Percentiles rank a stretch among this genome's conserved stretches.
phyloP scores from a whole-genome alignment of 176 grass and related monocot genomes.

The Aegilops tauschii region DNA sequence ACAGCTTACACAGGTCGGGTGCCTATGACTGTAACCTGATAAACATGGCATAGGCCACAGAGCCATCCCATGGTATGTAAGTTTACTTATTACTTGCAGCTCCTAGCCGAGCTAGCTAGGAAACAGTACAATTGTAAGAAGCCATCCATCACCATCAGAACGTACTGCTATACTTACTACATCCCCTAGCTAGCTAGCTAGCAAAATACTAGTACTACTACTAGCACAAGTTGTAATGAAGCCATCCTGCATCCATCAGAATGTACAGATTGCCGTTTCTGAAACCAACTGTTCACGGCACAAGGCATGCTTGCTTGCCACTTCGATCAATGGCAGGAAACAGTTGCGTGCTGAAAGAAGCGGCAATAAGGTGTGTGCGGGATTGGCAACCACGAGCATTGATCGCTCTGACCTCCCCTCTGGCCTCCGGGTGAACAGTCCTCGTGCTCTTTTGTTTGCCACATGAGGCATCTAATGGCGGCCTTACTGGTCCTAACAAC shows the following conservation, averaged over 20 bases:
- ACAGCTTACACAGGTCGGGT: background rate
- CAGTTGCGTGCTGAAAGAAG: background rate
- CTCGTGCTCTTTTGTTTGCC: conserved; percentile 6
- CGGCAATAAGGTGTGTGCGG: background rate
- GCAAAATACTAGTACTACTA: background rate
- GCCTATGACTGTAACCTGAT: conserved; percentile 29
- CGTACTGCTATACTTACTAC: background rate
- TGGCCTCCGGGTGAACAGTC: background rate
- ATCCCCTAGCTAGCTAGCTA: background rate
- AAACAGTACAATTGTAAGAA: conserved; percentile 4
- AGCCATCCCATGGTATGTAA: conserved; percentile 1
- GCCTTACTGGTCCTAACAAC: conserved; percentile 28
- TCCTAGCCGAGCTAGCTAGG: background rate
- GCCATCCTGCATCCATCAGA: background rate
- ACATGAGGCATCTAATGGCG: conserved; percentile 31
- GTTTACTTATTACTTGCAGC: conserved; percentile 22
- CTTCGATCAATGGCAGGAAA: background rate
- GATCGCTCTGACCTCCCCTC: background rate
- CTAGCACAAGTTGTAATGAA: background rate
- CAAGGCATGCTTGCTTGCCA: background rate
- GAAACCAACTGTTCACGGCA: background rate
- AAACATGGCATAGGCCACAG: conserved; percentile 17
- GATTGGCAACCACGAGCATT: background rate
- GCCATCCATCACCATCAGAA: background rate
- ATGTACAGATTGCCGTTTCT: background rate